Evolutionary conservation across 108 stramenopile genomes (phyloP).

Genomic region (Schizochytrium sp.): DNA sequence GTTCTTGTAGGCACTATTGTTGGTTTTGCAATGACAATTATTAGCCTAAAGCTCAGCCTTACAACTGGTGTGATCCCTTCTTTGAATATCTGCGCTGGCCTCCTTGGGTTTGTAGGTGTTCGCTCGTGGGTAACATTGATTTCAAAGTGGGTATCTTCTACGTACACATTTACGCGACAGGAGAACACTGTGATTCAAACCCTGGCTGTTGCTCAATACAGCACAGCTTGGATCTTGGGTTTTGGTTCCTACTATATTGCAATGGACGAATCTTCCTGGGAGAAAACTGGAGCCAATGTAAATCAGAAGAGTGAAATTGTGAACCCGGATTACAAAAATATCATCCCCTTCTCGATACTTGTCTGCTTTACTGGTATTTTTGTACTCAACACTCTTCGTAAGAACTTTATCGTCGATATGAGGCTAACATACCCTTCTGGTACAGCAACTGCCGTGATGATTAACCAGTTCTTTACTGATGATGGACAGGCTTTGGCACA

Average conservation of each 20-base stretch:
- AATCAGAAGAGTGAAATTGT: not conserved
- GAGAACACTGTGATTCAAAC: slow-evolving; percentile 59
- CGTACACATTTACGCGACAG: slow-evolving; percentile 21
- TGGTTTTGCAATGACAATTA: slow-evolving; percentile 26
- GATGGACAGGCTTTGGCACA: not conserved
- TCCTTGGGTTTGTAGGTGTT: slow-evolving; percentile 49
- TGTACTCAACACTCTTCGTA: slow-evolving; percentile 22
- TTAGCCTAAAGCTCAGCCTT: slow-evolving; percentile 30
- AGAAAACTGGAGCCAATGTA: not conserved
- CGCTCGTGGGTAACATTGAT: not conserved
- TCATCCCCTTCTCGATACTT: slow-evolving; percentile 7
- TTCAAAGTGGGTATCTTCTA: not conserved
- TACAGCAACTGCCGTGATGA: slow-evolving; percentile 55
- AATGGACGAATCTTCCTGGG: slow-evolving; percentile 34
- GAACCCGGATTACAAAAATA: not conserved
- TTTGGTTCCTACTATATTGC: slow-evolving; percentile 62
- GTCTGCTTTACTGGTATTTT: slow-evolving; percentile 53
- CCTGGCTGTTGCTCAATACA: slow-evolving; percentile 42
- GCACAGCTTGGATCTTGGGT: slow-evolving; percentile 23
- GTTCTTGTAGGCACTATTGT: slow-evolving; percentile 8
- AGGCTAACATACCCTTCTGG: slow-evolving; percentile 32
- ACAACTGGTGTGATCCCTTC: slow-evolving; percentile 52
- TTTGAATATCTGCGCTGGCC: slow-evolving; percentile 28
- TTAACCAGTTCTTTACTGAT: slow-evolving; percentile 38
- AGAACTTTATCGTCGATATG: slow-evolving; percentile 44